Base-by-base conservation (phyloP, 2,329 filamentous ascomycete genomes). In the Penicillium sp. region DNA sequence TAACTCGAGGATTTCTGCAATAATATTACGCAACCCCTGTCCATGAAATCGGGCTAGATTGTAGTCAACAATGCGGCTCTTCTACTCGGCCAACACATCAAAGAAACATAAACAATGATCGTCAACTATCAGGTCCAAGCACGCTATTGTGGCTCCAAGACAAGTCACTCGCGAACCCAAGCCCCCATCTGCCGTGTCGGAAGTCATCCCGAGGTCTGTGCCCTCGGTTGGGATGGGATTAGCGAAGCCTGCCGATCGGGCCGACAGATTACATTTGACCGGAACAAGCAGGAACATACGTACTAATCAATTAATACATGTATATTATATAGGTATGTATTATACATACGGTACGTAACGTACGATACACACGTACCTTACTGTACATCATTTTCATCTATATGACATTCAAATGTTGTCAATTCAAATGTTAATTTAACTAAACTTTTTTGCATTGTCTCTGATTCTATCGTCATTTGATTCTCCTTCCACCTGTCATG, bases 361-460 rank as follows among this genome's bases (percentile, higher is more conserved):
- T n/a, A 54, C n/a, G 1, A n/a, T 31, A 48, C 25, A 33, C 12
- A 13, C 2, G 7, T 39, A 47, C 31, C 29, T 36, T 23, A 39
- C 13, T 9, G 51, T 41, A 54, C 23, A 41, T 48, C 23, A 38
- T 53, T 53, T 48, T 29, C 17, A 36, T 23, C 36, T 39, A 53
- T 31, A 48, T 53, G 51, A 38, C 51, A 48, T 47, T 29, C 12
- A 33, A 6, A 2, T 33, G 12, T 33, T 33, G 31, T 31, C 29
- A 31, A 4, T n/a, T 47, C 23, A 31, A 39, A 15, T 33, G 4
- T 33, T n/a, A 54, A 53, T 33, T 54, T 17, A 49, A 49, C 35
- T 54, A 23, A 19, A 15, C 33, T 53, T 45, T 54, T 39, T n/a
- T n/a, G n/a, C 33, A 53, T 33, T 33, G n/a, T 41, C 51, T 39